Conservation (phyloP, 2,329 filamentous ascomycete genomes). For the Penicillium sp. region DNA sequence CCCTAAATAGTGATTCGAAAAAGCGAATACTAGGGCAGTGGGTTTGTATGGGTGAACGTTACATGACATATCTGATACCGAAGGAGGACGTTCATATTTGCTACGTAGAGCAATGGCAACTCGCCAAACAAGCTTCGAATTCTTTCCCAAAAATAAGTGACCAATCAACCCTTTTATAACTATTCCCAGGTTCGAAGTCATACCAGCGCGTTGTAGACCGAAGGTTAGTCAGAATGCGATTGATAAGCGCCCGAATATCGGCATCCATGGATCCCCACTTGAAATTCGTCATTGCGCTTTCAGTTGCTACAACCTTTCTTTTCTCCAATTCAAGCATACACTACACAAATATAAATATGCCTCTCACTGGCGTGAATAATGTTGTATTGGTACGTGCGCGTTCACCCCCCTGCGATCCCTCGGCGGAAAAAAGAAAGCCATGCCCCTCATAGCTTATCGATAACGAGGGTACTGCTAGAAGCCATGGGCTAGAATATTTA, state of each 20-base stretch:
- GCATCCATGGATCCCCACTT: constrained; percentile 18
- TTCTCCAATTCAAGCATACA: not conserved
- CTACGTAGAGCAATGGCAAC: constrained; percentile 4
- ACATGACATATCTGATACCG: constrained; percentile 5
- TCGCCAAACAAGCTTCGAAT: not conserved
- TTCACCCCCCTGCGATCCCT: not conserved
- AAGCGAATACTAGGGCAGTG: constrained; percentile 2
- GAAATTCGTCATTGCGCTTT: constrained; percentile 4
- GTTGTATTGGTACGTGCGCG: constrained; percentile 40
- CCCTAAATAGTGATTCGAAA: not conserved
- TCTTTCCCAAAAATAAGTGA: not conserved
- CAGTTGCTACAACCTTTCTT: not conserved
- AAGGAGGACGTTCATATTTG: not conserved
- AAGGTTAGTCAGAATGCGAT: constrained; percentile 23
- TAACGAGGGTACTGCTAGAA: constrained; percentile 27
- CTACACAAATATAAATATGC: constrained; percentile 30
- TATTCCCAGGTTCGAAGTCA: not conserved
- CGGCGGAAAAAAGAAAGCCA: constrained; percentile 11
- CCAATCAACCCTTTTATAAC: not conserved
- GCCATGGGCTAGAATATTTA: not conserved
- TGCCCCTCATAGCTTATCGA: constrained; percentile 39
- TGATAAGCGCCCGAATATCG: constrained; percentile 28
- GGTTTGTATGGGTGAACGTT: constrained; percentile 1
- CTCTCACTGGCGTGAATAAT: constrained; percentile 45
- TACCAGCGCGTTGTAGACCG: not conserved